These are phyloP conservation scores for Zymoseptoria crescenta DNA, from an alignment of 2,329 filamentous ascomycete genomes.

Conservation along the genomic window DNA sequence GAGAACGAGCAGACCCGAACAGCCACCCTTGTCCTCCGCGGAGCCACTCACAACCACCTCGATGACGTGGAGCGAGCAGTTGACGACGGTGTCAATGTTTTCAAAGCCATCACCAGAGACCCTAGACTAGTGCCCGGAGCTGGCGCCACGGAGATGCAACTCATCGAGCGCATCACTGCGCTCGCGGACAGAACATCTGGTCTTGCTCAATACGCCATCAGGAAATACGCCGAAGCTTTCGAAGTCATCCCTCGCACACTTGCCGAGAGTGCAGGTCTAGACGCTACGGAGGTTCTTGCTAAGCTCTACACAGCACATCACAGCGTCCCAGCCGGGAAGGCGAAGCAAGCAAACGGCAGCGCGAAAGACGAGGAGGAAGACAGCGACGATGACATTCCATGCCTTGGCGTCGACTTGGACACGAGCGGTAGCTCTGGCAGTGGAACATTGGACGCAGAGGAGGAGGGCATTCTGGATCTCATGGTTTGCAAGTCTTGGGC, in stretches of 20 bases:
- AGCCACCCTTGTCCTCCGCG: constrained; percentile 85
- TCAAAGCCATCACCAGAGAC: constrained; percentile 96
- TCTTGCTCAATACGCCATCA: constrained; percentile 90
- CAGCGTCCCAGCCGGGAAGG: constrained; percentile 13
- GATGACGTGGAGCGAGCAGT: constrained; percentile 96
- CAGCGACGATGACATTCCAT: constrained; percentile 72
- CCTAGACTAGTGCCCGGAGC: constrained; percentile 85
- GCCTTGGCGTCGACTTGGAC: constrained; percentile 90
- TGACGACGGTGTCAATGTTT: constrained; percentile 95
- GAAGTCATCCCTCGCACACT: constrained; percentile 92
- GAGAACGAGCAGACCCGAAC: constrained; percentile 88
- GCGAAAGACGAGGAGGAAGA: constrained; percentile 31
- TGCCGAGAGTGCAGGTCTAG: constrained; percentile 88
- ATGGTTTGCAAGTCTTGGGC: constrained; percentile 92
- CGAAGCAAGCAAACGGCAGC: constrained; percentile 11
- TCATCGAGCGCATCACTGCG: constrained; percentile 84
- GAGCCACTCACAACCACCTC: constrained; percentile 95
- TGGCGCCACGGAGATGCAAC: constrained; percentile 87
- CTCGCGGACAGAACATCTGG: constrained; percentile 90
- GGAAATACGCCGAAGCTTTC: constrained; percentile 95
- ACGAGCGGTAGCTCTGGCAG: constrained; percentile 73
- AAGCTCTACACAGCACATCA: constrained; percentile 82
- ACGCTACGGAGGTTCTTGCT: constrained; percentile 93
- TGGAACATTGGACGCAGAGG: constrained; percentile 79
- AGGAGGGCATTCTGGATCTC: constrained; percentile 85